Evolutionary conservation across 805 yeast species (phyloP), one percentile per base, ranked within the genome.

Genomic region (Pichia phayaonensis): DNA sequence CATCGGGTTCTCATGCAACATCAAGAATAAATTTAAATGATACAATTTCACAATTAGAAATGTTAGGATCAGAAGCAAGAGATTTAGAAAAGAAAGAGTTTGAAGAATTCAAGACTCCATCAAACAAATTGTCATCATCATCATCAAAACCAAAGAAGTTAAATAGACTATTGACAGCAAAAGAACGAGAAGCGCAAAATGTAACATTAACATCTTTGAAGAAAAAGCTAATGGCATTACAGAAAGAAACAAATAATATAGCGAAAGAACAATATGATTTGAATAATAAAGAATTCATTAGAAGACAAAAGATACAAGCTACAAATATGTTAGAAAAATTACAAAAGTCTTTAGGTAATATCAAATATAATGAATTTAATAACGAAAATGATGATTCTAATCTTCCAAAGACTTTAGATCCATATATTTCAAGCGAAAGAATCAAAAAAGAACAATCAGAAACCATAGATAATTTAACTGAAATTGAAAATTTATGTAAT

Each of bases 61-160:
- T 26, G 15, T 27, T 42, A 42, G 26, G 21, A 39, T 18, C 40
- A 45, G 86, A 87, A 70, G 97, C 97, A 0, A 72, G 95, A 53
- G 86, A 85, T 60, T 73, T 92, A 52, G 97, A 92, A 63, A 83
- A 81, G 78, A 84, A 86, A 21, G 94, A 89, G 56, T 90, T 88
- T 59, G 83, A 78, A 26, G 86, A 81, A 15, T 56, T 59, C 20
- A 51, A 51, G 31, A 51, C 55, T 10, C 56, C 56, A 1, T 55
- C 54, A 2, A 56, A 29, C n/a, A 29, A 29, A 15, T 3, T 47
- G 18, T 44, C 56, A 2, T 47, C 49, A 27, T 42, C 41, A 11
- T n/a, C 20, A 34, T 11, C 38, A 34, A 34, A 34, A n/a, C 5
- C 38, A 16, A 34, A 34, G 38, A 34, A 34, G 39, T 46, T 36